Conservation (phyloP, 2,329 filamentous ascomycete genomes). For the Sclerotinia sclerotiorum region DNA sequence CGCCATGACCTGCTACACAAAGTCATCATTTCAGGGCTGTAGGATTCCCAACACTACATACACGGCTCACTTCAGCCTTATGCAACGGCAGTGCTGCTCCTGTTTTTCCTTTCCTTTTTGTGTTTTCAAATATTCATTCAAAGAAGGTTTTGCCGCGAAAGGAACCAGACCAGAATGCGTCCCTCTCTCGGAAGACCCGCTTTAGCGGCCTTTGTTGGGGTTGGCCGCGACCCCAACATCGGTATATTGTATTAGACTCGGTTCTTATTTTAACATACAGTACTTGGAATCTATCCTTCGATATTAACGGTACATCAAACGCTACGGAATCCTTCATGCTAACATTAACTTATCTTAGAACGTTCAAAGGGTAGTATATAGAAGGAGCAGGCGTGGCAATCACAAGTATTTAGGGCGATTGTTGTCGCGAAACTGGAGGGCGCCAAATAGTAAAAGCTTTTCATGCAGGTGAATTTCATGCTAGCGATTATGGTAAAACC, state of each 20-base stretch:
- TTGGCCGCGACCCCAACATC: neutral
- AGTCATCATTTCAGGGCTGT: neutral
- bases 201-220: neutral
- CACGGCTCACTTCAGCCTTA: neutral
- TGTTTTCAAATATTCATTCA: too few relatives aligned
- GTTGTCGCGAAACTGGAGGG: neutral
- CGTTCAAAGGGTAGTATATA: neutral
- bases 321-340: neutral
- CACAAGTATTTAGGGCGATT: neutral
- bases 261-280: slow-evolving; percentile 7
- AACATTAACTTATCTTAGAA: neutral
- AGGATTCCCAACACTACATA: neutral
- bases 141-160: neutral
- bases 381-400: neutral
- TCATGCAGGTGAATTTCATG: neutral
- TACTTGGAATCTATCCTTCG: neutral
- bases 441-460: neutral
- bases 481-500: neutral
- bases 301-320: neutral
- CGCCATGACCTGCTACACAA: too few relatives aligned
- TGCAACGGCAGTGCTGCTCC: neutral
- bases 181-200: neutral
- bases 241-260: neutral
- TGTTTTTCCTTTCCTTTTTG: too few relatives aligned
- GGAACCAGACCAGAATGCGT: neutral